These are phyloP conservation scores for Arctium minus DNA, from an alignment of 129 eudicot genomes.

Conservation along the genomic window DNA sequence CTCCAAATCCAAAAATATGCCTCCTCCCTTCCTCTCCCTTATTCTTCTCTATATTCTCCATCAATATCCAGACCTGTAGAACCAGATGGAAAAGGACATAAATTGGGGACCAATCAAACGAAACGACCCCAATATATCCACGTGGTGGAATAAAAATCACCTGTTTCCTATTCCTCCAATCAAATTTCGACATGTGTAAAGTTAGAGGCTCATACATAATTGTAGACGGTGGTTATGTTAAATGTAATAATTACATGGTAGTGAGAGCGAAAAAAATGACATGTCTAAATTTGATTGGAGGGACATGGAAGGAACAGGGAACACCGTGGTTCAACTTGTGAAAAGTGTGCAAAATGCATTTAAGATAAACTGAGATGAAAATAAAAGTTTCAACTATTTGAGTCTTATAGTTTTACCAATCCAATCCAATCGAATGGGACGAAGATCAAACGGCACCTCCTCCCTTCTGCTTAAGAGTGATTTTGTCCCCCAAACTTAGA, in stretches of 20 bases:
- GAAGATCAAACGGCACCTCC: conserved; percentile 43
- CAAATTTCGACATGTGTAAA: not conserved
- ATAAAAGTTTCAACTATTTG: not conserved
- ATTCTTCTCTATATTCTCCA: conserved; percentile 18
- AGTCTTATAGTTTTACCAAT: not conserved
- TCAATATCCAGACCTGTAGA: not conserved
- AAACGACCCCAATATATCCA: not conserved
- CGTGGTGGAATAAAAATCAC: not conserved
- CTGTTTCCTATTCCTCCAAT: not conserved
- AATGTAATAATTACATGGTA: not conserved
- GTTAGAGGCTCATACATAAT: not conserved
- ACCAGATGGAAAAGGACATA: not conserved
- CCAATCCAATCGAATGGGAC: not conserved
- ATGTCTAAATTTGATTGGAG: not conserved
- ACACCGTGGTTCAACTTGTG: not conserved
- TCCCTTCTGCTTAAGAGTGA: conserved; percentile 97
- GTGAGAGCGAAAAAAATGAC: not conserved
- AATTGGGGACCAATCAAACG: too few species aligned
- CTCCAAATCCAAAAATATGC: conserved; percentile 10
- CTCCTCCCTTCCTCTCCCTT: not conserved
- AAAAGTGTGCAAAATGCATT: not conserved
- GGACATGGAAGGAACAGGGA: not conserved
- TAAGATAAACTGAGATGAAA: not conserved
- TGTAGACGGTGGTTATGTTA: too few species aligned
- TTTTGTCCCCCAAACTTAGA: conserved; percentile 94